These are phyloP conservation scores for Kitagawia praeruptora DNA, from an alignment of 129 eudicot genomes.

Conservation along the genomic window DNA sequence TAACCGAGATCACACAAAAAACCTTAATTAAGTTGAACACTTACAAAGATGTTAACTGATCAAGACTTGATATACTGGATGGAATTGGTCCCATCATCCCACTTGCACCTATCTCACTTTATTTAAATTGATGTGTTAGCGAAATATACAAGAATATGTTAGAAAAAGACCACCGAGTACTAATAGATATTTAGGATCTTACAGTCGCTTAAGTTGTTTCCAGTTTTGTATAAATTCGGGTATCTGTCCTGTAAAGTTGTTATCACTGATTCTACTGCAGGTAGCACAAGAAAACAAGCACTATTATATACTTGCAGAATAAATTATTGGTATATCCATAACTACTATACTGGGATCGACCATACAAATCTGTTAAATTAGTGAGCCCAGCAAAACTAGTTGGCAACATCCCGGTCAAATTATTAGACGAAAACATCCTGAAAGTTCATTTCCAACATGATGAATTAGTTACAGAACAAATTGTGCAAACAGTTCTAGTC, in stretches of 20 bases:
- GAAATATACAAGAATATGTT: background rate
- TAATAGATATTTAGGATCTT: conserved; percentile 22
- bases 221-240: conserved; percentile 66
- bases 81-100: conserved; percentile 93
- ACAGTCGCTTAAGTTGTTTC: conserved; percentile 62
- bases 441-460: background rate
- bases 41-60: conserved; percentile 49
- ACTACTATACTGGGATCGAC: background rate
- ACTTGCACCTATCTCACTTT: conserved; percentile 78
- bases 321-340: background rate
- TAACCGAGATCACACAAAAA: background rate
- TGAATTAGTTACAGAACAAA: background rate
- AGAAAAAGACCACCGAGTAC: background rate
- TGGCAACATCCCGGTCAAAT: conserved; percentile 40
- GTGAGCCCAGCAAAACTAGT: conserved; percentile 32
- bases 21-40: conserved; percentile 13
- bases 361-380: conserved; percentile 57
- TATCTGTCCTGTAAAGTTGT: conserved; percentile 63
- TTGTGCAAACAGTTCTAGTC: background rate
- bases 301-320: background rate
- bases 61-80: conserved; percentile 41
- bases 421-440: conserved; percentile 7
- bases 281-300: background rate
- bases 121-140: conserved; percentile 9
- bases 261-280: conserved; percentile 78